phyloP scores from a whole-genome alignment of 2,329 filamentous ascomycete species.

The Alternaria solani region DNA sequence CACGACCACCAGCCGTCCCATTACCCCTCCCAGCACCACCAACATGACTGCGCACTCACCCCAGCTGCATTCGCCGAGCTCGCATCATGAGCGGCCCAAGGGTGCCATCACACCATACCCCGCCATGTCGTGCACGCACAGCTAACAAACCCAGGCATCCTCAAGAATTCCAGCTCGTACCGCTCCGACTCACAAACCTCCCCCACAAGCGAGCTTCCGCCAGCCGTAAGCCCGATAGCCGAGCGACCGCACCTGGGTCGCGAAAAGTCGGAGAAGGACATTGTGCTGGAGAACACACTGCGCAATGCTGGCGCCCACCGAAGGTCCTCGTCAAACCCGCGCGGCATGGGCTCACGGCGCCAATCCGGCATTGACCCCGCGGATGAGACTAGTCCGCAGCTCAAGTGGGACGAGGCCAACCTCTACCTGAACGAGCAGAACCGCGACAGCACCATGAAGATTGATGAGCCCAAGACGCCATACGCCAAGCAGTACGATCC shows the following conservation, averaged over 20 bases:
- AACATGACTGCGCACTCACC: conserved; percentile 47
- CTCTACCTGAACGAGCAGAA: conserved; percentile 97
- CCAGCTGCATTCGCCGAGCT: conserved; percentile 44
- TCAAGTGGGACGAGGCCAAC: conserved; percentile 99
- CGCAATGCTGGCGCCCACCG: conserved; percentile 90
- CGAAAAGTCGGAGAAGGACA: conserved; percentile 77
- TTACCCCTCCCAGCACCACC: conserved; percentile 9
- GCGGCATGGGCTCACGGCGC: conserved; percentile 74
- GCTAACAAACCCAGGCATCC: conserved; percentile 72
- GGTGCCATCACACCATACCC: conserved; percentile 38
- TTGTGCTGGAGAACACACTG: conserved; percentile 92
- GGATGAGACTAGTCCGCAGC: conserved; percentile 71
- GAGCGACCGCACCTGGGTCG: conserved; percentile 56
- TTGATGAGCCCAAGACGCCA: conserved; percentile 97
- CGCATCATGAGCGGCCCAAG: conserved; percentile 55
- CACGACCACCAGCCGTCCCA: conserved; percentile 17
- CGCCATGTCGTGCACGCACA: conserved; percentile 6
- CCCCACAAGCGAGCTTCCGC: conserved; percentile 54
- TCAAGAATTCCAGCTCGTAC: conserved; percentile 82
- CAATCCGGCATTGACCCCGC: conserved; percentile 66
- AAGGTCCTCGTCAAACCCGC: conserved; percentile 78
- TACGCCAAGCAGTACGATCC: conserved; percentile 94
- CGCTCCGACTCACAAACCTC: conserved; percentile 61
- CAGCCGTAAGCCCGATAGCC: conserved; percentile 42
- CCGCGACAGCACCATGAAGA: conserved; percentile 96